These are phyloP conservation scores for Furcasterigmium sp. DNA, from an alignment of 2,329 filamentous ascomycete genomes.

Conservation along the genomic window DNA sequence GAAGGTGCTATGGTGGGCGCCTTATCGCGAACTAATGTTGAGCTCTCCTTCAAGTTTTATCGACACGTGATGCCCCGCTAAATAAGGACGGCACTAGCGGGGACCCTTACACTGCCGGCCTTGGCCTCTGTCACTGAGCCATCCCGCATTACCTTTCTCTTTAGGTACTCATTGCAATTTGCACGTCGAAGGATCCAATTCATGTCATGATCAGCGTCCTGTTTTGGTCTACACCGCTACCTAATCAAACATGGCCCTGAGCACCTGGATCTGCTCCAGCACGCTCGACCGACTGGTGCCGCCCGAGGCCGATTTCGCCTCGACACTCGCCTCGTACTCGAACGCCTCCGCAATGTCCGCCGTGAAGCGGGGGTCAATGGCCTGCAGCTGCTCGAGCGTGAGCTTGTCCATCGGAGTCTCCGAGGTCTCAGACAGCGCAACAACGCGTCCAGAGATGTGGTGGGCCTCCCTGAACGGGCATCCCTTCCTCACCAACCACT, in stretches of 20 bases:
- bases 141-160: no score
- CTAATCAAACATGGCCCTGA: slow-evolving; percentile 27
- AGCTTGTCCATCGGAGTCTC: slow-evolving; percentile 64
- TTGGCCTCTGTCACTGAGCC: no score
- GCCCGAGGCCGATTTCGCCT: slow-evolving; percentile 61
- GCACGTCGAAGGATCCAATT: no score
- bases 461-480: slow-evolving; percentile 76
- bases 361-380: slow-evolving; percentile 62
- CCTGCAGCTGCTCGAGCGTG: slow-evolving; percentile 59
- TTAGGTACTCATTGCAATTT: no score
- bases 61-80: background rate
- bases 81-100: background rate
- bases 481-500: slow-evolving; percentile 56
- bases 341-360: slow-evolving; percentile 61
- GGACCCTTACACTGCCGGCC: no score
- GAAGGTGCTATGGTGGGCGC: background rate
- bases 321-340: slow-evolving; percentile 68
- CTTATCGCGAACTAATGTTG: background rate
- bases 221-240: no score
- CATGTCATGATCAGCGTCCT: no score
- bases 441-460: slow-evolving; percentile 67
- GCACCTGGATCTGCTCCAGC: slow-evolving; percentile 51
- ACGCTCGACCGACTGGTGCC: slow-evolving; percentile 66
- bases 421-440: slow-evolving; percentile 63
- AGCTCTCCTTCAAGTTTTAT: background rate